Evolutionary conservation across 2,329 filamentous ascomycete species (phyloP).

Genomic region (Aureobasidium vineae): DNA sequence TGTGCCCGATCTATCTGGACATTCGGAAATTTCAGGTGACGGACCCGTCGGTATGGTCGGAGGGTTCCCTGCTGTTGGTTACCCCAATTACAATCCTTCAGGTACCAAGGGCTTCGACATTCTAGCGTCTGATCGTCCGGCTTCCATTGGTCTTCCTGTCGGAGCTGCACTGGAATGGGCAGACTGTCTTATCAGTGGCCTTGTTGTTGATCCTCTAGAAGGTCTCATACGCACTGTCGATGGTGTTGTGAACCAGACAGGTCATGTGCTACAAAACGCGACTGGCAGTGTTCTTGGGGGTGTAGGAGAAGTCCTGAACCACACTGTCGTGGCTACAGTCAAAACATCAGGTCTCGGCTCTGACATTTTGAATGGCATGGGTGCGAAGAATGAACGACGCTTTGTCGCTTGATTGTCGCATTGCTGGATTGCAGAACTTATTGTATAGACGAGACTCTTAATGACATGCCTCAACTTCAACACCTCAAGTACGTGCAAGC

Average conservation of each 20-base stretch:
- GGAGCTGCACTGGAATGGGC: slow-evolving; percentile 27
- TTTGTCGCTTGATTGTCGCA: slow-evolving; percentile 10
- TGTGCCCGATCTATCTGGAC: neutral
- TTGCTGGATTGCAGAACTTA: neutral
- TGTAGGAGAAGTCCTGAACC: neutral
- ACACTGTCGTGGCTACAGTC: neutral
- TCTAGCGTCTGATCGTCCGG: slow-evolving; percentile 19
- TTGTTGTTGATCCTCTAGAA: slow-evolving; percentile 21
- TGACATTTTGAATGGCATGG: neutral
- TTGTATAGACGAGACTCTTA: neutral
- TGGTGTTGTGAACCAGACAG: neutral
- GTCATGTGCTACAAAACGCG: neutral
- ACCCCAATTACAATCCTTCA: slow-evolving; percentile 28
- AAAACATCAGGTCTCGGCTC: neutral
- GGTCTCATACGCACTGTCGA: slow-evolving; percentile 5
- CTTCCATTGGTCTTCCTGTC: slow-evolving; percentile 25
- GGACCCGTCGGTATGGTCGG: slow-evolving; percentile 7
- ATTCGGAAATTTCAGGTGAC: neutral
- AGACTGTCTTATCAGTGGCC: slow-evolving; percentile 23
- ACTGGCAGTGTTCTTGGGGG: slow-evolving; percentile 2
- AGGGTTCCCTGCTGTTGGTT: slow-evolving; percentile 27
- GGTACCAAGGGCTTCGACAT: slow-evolving; percentile 21
- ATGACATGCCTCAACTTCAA: neutral
- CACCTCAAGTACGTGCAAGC: neutral
- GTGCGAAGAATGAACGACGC: neutral